These are phyloP conservation scores for Penicillium oxalicum DNA, from an alignment of 2,329 filamentous ascomycete species.

Conservation along the genomic window DNA sequence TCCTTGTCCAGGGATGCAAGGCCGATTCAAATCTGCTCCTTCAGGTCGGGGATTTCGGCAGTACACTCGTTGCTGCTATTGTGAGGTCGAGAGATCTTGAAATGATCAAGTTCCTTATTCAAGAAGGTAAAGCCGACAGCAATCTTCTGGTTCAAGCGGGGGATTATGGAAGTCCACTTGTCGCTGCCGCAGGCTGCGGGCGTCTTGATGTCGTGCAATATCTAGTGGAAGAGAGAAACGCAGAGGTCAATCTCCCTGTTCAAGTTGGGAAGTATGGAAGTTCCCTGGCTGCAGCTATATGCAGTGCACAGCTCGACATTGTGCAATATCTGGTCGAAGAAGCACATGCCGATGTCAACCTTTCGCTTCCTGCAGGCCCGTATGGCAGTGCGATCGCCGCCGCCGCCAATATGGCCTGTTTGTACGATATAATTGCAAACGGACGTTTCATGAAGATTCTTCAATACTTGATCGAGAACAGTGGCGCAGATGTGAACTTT, in stretches of 20 bases:
- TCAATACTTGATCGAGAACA: too few relatives aligned
- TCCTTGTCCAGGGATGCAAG: constrained; percentile 3
- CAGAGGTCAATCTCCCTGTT: not conserved
- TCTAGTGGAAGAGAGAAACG: not conserved
- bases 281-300: not conserved
- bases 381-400: too few relatives aligned
- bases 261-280: not conserved
- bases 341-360: too few relatives aligned
- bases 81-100: not conserved
- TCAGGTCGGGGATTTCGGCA: not conserved
- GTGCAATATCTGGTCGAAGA: not conserved
- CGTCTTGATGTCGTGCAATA: not conserved
- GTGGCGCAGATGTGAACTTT: too few relatives aligned
- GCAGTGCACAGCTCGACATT: not conserved
- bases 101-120: constrained; percentile 1
- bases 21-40: constrained; percentile 7
- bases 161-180: not conserved
- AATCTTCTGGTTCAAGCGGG: not conserved
- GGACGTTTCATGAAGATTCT: too few relatives aligned
- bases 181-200: not conserved
- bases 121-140: constrained; percentile 3
- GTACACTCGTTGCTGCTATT: constrained; percentile 6
- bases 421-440: too few relatives aligned
- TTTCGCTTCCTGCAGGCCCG: too few relatives aligned
- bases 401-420: too few relatives aligned